Evolutionary conservation across 139 green algal species (phyloP), one percentile per base, ranked within the genome.

Genomic region (Tetratostichococcus sp.): DNA sequence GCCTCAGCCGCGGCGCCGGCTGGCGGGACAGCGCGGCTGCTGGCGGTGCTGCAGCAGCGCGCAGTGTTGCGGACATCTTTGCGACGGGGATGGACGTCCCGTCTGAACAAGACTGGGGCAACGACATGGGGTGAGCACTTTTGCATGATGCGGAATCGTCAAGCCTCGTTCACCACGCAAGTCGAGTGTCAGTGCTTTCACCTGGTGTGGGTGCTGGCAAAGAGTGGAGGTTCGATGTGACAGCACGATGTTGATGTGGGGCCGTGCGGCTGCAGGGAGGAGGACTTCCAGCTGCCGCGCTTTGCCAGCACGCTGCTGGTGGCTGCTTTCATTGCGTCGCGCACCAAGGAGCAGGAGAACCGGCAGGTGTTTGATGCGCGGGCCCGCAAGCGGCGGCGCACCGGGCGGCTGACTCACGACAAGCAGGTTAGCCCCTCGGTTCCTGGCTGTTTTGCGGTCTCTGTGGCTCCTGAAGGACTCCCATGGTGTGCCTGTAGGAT

Each of bases 201-300:
- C n/a, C n/a, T n/a, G n/a, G n/a, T n/a, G n/a, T n/a, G n/a, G n/a
- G n/a, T n/a, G n/a, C n/a, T n/a, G n/a, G n/a, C n/a, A n/a, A n/a
- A n/a, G n/a, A n/a, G n/a, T n/a, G n/a, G n/a, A n/a, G n/a, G n/a
- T n/a, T n/a, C n/a, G n/a, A n/a, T n/a, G n/a, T n/a, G n/a, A n/a
- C n/a, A n/a, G n/a, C n/a, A n/a, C n/a, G n/a, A n/a, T n/a, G n/a
- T n/a, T n/a, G n/a, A n/a, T n/a, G n/a, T n/a, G n/a, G n/a, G n/a
- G n/a, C n/a, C n/a, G n/a, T n/a, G n/a, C n/a, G n/a, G n/a, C n/a
- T n/a, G n/a, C n/a, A n/a, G n/a, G n/a, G n/a, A n/a, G n/a, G n/a
- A n/a, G n/a, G n/a, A n/a, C n/a, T 84, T 89, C 72, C 79, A 86
- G 79, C 76, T 89, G 58, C 82, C 85, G 17, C 88, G 76, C 75